Evolutionary conservation across 441 rosid species (phyloP).

Genomic region (Erodium texanum): DNA sequence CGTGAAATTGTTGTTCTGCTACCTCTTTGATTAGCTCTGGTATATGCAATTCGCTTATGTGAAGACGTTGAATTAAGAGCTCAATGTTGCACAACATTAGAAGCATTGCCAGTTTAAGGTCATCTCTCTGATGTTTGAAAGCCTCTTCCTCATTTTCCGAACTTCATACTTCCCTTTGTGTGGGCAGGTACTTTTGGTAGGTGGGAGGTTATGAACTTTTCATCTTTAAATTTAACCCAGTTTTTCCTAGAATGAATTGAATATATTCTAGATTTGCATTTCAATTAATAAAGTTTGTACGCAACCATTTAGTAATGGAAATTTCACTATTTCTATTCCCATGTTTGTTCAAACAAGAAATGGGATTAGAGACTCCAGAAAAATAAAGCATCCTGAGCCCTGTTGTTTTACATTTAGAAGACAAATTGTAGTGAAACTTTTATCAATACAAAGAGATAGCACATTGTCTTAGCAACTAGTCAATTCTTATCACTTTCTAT

Average conservation of each 20-base stretch:
- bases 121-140: neutral
- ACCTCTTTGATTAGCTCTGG: neutral
- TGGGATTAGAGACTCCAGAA: neutral
- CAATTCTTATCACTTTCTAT: too few species aligned
- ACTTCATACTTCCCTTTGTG: neutral
- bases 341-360: neutral
- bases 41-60: neutral
- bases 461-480: too few species aligned
- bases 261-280: neutral
- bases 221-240: neutral
- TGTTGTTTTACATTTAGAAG: neutral
- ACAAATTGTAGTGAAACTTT: neutral
- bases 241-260: neutral
- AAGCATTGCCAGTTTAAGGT: neutral
- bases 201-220: neutral
- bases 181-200: neutral
- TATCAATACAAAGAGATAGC: too few species aligned
- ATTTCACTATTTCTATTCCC: neutral
- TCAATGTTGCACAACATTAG: neutral
- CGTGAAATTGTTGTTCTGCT: neutral
- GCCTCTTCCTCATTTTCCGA: neutral
- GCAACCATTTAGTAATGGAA: neutral
- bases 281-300: neutral
- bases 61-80: neutral
- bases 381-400: neutral